Percentiles rank a stretch among this genome's conserved stretches.
Evolutionary conservation across 257 asterid genomes (phyloP).

Genomic region (Thymus quinquecostatus): DNA sequence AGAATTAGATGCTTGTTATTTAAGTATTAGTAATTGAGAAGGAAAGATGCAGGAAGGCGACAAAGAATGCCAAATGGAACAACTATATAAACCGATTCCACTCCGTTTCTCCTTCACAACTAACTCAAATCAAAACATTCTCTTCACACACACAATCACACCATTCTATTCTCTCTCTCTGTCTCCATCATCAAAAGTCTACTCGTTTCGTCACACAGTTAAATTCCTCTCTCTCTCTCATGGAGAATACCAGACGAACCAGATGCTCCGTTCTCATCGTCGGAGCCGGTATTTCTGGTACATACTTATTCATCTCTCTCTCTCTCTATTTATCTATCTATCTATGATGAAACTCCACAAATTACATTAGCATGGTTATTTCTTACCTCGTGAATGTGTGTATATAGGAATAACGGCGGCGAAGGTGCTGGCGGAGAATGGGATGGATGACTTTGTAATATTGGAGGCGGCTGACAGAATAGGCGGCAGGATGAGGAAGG

Average conservation of each 20-base stretch:
- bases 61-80: constrained; percentile 7
- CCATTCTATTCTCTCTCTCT: background rate
- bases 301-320: background rate
- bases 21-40: background rate
- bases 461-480: constrained; percentile 79
- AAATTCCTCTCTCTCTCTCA: constrained; percentile 16
- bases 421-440: constrained; percentile 73
- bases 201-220: background rate
- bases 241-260: constrained; percentile 29
- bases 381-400: background rate
- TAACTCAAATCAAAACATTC: background rate
- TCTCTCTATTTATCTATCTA: too few species aligned
- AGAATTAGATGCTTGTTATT: too few species aligned
- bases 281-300: constrained; percentile 39
- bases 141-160: background rate
- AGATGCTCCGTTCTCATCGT: constrained; percentile 31
- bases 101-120: background rate
- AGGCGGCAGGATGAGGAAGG: constrained; percentile 83
- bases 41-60: background rate
- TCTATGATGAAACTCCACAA: too few species aligned
- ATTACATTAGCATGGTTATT: too few species aligned
- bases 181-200: background rate
- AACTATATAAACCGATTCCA: constrained; percentile 28
- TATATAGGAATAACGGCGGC: constrained; percentile 76
- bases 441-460: constrained; percentile 74